These are phyloP conservation scores for Hericium rajendrae DNA, from an alignment of 768 basidiomycete genomes.

Conservation along the genomic window DNA sequence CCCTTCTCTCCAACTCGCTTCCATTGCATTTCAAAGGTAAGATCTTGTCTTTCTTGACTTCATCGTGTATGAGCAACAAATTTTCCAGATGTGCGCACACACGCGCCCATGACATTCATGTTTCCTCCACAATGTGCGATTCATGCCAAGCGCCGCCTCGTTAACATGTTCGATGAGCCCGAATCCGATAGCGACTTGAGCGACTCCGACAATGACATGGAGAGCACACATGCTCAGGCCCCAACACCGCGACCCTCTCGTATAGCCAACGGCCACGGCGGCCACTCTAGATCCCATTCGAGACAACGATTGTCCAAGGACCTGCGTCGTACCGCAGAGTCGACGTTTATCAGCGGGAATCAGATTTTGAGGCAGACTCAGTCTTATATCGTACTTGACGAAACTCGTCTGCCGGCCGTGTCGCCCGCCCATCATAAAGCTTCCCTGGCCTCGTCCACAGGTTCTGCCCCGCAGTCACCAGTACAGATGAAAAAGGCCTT, in stretches of 20 bases:
- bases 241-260: neutral
- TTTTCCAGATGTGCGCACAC: conserved; percentile 50
- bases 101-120: conserved; percentile 49
- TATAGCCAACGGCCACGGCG: neutral
- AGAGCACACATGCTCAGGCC: neutral
- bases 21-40: conserved; percentile 54
- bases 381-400: conserved; percentile 40
- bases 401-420: conserved; percentile 26
- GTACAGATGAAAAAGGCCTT: too few species aligned
- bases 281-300: neutral
- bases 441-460: too few species aligned
- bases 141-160: neutral
- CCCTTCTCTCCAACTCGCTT: conserved; percentile 47
- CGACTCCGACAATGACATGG: neutral
- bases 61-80: neutral
- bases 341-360: conserved; percentile 1
- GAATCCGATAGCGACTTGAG: neutral
- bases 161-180: neutral
- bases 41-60: conserved; percentile 3
- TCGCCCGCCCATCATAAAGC: conserved; percentile 17
- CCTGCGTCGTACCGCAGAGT: neutral
- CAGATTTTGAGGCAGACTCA: conserved; percentile 19
- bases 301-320: neutral
- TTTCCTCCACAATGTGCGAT: conserved; percentile 38
- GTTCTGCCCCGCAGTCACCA: too few species aligned